Percentiles rank a stretch among this genome's conserved stretches.
phyloP scores from a whole-genome alignment of 108 stramenopile genomes.

The Cyclotella sp. region DNA sequence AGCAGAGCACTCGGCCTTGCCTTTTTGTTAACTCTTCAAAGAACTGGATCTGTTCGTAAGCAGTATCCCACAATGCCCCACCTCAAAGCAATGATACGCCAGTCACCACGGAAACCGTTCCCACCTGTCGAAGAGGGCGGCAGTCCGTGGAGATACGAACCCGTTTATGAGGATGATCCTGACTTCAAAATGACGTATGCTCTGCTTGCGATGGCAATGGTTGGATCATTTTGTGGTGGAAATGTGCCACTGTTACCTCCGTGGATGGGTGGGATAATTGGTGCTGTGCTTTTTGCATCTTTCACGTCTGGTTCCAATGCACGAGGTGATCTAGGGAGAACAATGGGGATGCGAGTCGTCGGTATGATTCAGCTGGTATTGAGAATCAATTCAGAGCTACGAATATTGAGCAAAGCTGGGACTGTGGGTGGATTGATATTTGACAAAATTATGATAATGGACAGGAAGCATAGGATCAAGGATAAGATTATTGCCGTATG shows the following conservation, averaged over 20 bases:
- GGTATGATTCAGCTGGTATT: constrained; percentile 60
- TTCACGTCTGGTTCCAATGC: constrained; percentile 59
- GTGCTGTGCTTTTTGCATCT: constrained; percentile 72
- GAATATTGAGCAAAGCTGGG: constrained; percentile 62
- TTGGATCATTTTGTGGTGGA: constrained; percentile 78
- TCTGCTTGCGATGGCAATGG: constrained; percentile 70
- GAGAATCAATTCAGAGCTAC: constrained; percentile 69
- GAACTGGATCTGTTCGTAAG: constrained; percentile 61
- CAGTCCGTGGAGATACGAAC: constrained; percentile 73
- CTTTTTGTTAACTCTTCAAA: constrained; percentile 62
- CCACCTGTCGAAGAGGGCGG: constrained; percentile 62
- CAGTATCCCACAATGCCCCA: constrained; percentile 75
- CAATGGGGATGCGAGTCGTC: constrained; percentile 86
- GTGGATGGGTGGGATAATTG: constrained; percentile 80
- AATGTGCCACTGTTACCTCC: constrained; percentile 80
- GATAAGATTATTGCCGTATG: constrained; percentile 66
- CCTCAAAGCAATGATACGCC: constrained; percentile 58
- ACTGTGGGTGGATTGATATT: constrained; percentile 71
- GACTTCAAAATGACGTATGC: constrained; percentile 82
- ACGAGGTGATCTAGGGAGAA: constrained; percentile 75
- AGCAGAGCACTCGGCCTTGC: constrained; percentile 72
- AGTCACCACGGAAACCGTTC: constrained; percentile 67
- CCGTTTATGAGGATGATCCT: constrained; percentile 57
- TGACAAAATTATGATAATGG: constrained; percentile 84
- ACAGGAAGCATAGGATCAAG: constrained; percentile 83